phyloP scores from a whole-genome alignment of 345 rosid genomes.

The Moricandia moricandioides region DNA sequence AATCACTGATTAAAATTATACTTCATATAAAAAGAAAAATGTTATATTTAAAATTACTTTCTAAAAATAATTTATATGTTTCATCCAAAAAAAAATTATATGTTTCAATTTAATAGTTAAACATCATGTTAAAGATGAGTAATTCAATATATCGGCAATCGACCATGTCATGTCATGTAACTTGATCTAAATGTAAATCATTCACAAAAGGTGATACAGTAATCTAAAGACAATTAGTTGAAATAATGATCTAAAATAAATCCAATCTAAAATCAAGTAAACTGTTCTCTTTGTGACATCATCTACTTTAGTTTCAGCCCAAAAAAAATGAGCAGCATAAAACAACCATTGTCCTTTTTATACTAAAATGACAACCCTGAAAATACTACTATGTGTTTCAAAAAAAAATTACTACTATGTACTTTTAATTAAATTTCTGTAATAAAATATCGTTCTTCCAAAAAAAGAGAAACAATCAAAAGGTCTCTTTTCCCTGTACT shows the following conservation, averaged over 20 bases:
- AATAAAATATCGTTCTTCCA: neutral
- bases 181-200: neutral
- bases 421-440: neutral
- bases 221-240: neutral
- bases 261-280: neutral
- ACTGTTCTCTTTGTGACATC: neutral
- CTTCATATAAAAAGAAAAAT: no score
- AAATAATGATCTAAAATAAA: neutral
- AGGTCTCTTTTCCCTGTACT: neutral
- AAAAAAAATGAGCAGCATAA: no score
- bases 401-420: no score
- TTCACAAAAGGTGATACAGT: neutral
- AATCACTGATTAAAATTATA: no score
- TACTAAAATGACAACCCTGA: no score
- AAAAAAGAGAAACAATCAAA: neutral
- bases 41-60: no score
- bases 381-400: no score
- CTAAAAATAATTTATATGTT: no score
- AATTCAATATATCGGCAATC: neutral
- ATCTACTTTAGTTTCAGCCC: neutral
- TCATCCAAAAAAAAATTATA: no score
- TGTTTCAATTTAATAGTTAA: no score
- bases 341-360: no score
- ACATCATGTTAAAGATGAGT: no score
- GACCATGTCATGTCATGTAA: neutral